Base-by-base conservation (phyloP, 2,329 filamentous ascomycete genomes). In the Alternaria infectoria region DNA sequence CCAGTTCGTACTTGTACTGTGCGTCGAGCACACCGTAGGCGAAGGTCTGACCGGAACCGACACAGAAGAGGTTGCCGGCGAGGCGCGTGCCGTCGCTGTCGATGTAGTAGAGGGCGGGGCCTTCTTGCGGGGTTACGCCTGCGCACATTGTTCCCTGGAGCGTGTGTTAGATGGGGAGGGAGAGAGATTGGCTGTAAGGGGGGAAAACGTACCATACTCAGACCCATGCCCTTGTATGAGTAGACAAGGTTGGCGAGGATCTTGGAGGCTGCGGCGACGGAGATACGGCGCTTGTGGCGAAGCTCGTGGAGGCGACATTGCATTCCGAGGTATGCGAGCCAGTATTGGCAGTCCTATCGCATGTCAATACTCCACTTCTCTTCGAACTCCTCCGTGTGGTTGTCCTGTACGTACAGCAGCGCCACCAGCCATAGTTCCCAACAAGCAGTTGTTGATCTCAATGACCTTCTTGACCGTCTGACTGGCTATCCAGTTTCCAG, bases 401-500 rank as follows among this genome's bases (percentile, higher is more conserved):
- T 10, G 13, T 51, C 12, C 44, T 44, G 51, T 45, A 30, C 43
- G 30, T 54, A 91, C 89, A 82, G 96, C 96, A 78, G 96, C 96
- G 83, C 96, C 96, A 82, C 96, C 96, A 68, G 96, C 96, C 95
- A 99, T 97, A 73, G 96, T 99, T 70, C 96, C 96, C 77, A 99
- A 84, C 82, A 99, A 87, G 82, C 91, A 91, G 83, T 87, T 93
- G 86, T 97, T 97, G 86, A 97, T 97, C 87, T 97, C 93, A 79
- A 99, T 98, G 73, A 99, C 96, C 88, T 99, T 99, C 90, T 99
- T 99, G 79, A 99, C 96, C 57, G 96, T 99, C 87, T 99, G 96
- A 84, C 93, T 97, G 71, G 96, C 96, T 83, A 99, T 99, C 96
- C 96, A 99, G 88, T 96, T 96, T 77, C 96, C 96, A 28, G 96